Percentiles rank a stretch among this genome's conserved stretches.
These are phyloP conservation scores for Clathrus columnatus DNA, from an alignment of 768 basidiomycete species.

Conservation along the genomic window DNA sequence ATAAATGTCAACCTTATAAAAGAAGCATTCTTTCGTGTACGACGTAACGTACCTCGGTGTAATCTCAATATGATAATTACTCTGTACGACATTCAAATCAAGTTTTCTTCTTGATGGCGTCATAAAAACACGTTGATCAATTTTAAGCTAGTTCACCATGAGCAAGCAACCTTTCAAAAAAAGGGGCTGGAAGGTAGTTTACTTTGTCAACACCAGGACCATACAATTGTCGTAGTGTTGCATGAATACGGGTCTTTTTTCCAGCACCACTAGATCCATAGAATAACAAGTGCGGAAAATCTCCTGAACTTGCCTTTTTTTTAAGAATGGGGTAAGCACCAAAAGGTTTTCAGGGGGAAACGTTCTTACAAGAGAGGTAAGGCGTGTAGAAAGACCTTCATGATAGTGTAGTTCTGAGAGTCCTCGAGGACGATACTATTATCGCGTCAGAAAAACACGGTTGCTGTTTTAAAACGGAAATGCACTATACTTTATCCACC, in stretches of 20 bases:
- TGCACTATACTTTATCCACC: constrained; percentile 46
- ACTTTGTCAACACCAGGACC: constrained; percentile 92
- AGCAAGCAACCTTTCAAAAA: not conserved
- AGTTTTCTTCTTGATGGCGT: constrained; percentile 91
- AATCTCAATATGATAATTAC: constrained; percentile 96
- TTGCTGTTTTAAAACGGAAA: not conserved
- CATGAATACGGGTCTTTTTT: constrained; percentile 94
- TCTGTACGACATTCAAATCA: constrained; percentile 94
- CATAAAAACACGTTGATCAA: constrained; percentile 92
- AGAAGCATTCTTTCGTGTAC: not conserved
- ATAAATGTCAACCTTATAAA: not conserved
- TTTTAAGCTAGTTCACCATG: constrained; percentile 65
- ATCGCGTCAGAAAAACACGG: not conserved
- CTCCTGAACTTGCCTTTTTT: constrained; percentile 69
- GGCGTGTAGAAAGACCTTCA: constrained; percentile 62
- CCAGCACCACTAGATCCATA: constrained; percentile 96
- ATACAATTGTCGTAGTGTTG: constrained; percentile 81
- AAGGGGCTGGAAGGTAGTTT: constrained; percentile 16
- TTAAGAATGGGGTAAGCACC: constrained; percentile 13
- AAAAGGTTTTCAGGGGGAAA: not conserved
- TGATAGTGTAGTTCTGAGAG: constrained; percentile 90
- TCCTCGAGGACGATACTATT: constrained; percentile 74
- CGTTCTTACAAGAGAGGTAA: constrained; percentile 60
- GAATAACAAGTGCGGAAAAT: constrained; percentile 97
- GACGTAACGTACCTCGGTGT: constrained; percentile 70